Percentiles rank a stretch among this genome's conserved stretches.
Evolutionary conservation across 2,329 filamentous ascomycete species (phyloP).

Genomic region (Neofusicoccum umdonicola): DNA sequence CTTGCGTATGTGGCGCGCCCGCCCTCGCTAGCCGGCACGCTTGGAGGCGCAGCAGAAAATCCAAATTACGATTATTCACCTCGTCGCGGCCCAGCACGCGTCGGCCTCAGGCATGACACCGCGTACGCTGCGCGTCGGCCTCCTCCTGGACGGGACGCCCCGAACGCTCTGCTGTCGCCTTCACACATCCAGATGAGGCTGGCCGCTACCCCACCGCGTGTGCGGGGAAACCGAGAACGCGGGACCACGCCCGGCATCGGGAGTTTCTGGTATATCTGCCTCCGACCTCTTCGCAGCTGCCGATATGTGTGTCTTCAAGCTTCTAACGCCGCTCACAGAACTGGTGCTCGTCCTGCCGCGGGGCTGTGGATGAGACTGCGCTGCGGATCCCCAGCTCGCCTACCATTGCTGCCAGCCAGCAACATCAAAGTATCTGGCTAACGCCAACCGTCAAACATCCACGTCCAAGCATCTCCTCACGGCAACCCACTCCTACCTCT

Average conservation of each 20-base stretch:
- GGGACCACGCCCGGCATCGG: neutral
- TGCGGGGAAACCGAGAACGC: conserved; percentile 1
- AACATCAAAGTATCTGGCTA: neutral
- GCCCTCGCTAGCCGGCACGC: neutral
- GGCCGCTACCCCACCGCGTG: neutral
- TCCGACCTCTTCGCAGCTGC: conserved; percentile 1
- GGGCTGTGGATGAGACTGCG: neutral
- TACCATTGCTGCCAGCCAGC: neutral
- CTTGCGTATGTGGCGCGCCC: conserved; percentile 2
- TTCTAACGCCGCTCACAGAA: neutral
- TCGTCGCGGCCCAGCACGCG: neutral
- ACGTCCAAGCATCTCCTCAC: neutral
- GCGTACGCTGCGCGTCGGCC: neutral
- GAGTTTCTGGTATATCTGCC: neutral
- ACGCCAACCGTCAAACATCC: neutral
- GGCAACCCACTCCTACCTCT: neutral
- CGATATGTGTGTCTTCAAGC: neutral
- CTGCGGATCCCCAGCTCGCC: neutral
- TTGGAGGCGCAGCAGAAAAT: neutral
- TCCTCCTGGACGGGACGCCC: neutral
- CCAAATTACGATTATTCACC: neutral
- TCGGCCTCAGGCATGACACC: neutral
- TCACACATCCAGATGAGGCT: neutral
- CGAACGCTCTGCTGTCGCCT: neutral
- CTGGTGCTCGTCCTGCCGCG: neutral